phyloP scores from a whole-genome alignment of 139 green algal species.

The Closterium sp. region DNA sequence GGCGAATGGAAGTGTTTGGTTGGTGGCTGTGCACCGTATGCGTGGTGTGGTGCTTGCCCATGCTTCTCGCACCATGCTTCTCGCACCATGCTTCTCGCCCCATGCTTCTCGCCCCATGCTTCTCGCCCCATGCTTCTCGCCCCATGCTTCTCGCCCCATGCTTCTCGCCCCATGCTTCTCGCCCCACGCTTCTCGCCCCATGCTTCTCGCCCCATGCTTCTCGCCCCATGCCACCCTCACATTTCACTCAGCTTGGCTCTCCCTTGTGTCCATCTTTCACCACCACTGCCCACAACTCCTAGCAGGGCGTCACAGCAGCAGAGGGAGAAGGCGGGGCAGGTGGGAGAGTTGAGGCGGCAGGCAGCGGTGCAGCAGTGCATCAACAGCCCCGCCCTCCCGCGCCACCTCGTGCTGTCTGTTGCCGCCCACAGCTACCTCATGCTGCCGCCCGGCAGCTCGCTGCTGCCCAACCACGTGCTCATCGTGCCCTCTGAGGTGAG shows the following conservation, averaged over 20 bases:
- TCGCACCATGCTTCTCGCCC: neutral
- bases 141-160: no score
- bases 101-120: no score
- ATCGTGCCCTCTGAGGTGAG: constrained; percentile 73
- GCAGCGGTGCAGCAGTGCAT: constrained; percentile 46
- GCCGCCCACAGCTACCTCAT: constrained; percentile 79
- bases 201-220: no score
- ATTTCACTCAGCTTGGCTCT: neutral
- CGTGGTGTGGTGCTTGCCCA: no score
- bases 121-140: no score
- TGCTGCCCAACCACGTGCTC: constrained; percentile 79
- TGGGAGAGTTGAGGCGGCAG: constrained; percentile 22
- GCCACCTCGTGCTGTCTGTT: constrained; percentile 79
- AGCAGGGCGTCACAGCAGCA: constrained; percentile 1
- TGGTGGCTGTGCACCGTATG: neutral
- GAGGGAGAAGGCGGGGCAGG: constrained; percentile 2
- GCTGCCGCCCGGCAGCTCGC: constrained; percentile 66
- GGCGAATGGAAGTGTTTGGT: no score
- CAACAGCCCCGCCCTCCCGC: constrained; percentile 40
- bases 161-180: no score
- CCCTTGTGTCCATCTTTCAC: neutral
- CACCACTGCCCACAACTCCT: no score
- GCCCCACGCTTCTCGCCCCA: no score
- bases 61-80: no score
- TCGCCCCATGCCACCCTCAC: no score